Percentiles rank a stretch among this genome's conserved stretches.
Conservation (phyloP, 306 rosid genomes). For the Lathyrus tuberosus region DNA sequence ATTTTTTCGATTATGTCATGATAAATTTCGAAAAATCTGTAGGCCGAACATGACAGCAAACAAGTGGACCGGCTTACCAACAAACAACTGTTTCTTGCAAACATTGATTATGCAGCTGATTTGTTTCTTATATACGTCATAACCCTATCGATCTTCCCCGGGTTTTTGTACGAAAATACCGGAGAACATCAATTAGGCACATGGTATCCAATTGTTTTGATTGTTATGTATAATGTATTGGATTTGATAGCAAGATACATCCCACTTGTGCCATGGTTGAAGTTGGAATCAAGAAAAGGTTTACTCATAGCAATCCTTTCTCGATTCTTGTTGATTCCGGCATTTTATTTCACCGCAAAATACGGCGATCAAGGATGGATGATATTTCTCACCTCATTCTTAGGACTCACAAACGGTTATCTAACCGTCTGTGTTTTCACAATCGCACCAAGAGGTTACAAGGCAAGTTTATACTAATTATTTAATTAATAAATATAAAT, state of each 20-base stretch:
- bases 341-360: constrained; percentile 81
- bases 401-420: constrained; percentile 81
- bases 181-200: constrained; percentile 76
- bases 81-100: constrained; percentile 54
- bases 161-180: constrained; percentile 83
- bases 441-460: constrained; percentile 77
- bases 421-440: constrained; percentile 82
- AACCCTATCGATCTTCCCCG: constrained; percentile 84
- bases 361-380: constrained; percentile 87
- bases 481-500: not conserved
- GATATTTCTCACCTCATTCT: constrained; percentile 68
- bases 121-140: constrained; percentile 60
- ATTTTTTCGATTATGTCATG: constrained; percentile 4
- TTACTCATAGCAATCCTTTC: constrained; percentile 48
- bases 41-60: constrained; percentile 49
- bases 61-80: constrained; percentile 54
- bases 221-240: constrained; percentile 63
- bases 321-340: constrained; percentile 70
- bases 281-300: constrained; percentile 72
- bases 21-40: constrained; percentile 8
- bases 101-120: constrained; percentile 62
- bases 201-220: constrained; percentile 78
- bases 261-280: constrained; percentile 63
- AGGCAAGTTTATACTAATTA: constrained; percentile 44
- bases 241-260: constrained; percentile 70